These are phyloP conservation scores for Candida multigemmis DNA, from an alignment of 805 yeast genomes.

Conservation along the genomic window DNA sequence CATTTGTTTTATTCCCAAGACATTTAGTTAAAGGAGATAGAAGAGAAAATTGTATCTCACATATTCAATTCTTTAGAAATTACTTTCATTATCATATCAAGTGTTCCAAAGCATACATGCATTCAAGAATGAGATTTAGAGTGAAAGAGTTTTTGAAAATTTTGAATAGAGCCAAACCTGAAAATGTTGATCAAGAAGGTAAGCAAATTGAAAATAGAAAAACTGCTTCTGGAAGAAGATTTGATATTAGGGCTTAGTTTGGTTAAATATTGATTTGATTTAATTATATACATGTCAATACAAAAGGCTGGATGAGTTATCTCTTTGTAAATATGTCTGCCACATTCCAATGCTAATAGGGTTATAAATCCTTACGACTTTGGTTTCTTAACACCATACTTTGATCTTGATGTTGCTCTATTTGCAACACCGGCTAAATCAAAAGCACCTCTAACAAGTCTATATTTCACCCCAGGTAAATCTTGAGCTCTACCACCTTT, in stretches of 20 bases:
- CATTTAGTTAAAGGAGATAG: constrained; percentile 56
- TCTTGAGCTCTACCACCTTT: constrained; percentile 99
- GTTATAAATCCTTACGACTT: constrained; percentile 13
- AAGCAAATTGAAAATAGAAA: constrained; percentile 40
- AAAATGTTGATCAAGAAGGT: constrained; percentile 66
- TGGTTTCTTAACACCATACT: constrained; percentile 89
- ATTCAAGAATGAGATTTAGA: constrained; percentile 95
- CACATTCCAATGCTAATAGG: too few species aligned
- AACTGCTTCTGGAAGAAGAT: constrained; percentile 68
- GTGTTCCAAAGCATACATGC: constrained; percentile 97
- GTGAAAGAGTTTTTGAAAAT: constrained; percentile 92
- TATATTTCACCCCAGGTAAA: constrained; percentile 96
- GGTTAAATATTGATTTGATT: neutral
- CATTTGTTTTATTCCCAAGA: constrained; percentile 75
- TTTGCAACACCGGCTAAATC: constrained; percentile 95
- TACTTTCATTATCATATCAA: constrained; percentile 98
- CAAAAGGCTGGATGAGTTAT: too few species aligned
- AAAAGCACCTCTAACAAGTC: constrained; percentile 84
- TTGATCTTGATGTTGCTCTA: constrained; percentile 81
- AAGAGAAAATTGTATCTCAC: constrained; percentile 82
- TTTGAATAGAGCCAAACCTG: constrained; percentile 94
- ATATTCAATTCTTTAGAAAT: constrained; percentile 86
- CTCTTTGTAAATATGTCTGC: too few species aligned
- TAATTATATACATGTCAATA: constrained; percentile 1
- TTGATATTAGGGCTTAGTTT: constrained; percentile 23